Percentiles rank a stretch among this genome's conserved stretches.
Evolutionary conservation across 345 rosid species (phyloP).

Genomic region (Murraya paniculata): DNA sequence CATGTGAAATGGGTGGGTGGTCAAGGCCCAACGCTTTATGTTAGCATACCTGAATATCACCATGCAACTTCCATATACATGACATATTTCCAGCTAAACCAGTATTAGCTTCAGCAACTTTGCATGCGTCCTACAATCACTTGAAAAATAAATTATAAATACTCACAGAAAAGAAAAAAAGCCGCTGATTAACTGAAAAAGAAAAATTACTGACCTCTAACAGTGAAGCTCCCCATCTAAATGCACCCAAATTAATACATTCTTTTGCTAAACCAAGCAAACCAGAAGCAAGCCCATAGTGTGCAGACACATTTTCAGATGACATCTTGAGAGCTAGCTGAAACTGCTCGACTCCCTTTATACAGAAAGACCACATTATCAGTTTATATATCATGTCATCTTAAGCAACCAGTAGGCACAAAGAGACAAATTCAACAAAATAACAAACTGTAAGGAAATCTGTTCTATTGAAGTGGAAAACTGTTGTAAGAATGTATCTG

Average conservation of each 20-base stretch:
- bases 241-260: slow-evolving; percentile 77
- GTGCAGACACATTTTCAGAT: slow-evolving; percentile 70
- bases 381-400: not conserved
- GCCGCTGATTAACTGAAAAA: slow-evolving; percentile 2
- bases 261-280: slow-evolving; percentile 82
- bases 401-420: not conserved
- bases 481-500: not conserved
- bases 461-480: not conserved
- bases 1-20: slow-evolving; percentile 10
- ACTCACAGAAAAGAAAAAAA: not conserved
- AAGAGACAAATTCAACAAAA: not conserved
- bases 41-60: slow-evolving; percentile 70
- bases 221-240: slow-evolving; percentile 81
- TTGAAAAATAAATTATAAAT: slow-evolving; percentile 10
- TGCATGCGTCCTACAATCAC: slow-evolving; percentile 63
- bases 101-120: slow-evolving; percentile 49
- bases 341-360: slow-evolving; percentile 80
- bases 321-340: slow-evolving; percentile 70
- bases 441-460: not conserved
- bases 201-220: slow-evolving; percentile 56
- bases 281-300: slow-evolving; percentile 82
- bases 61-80: slow-evolving; percentile 83
- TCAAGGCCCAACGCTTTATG: not conserved
- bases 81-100: slow-evolving; percentile 62
- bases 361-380: slow-evolving; percentile 25